phyloP scores from a whole-genome alignment of 441 rosid species.

The Aleurites moluccanus region DNA sequence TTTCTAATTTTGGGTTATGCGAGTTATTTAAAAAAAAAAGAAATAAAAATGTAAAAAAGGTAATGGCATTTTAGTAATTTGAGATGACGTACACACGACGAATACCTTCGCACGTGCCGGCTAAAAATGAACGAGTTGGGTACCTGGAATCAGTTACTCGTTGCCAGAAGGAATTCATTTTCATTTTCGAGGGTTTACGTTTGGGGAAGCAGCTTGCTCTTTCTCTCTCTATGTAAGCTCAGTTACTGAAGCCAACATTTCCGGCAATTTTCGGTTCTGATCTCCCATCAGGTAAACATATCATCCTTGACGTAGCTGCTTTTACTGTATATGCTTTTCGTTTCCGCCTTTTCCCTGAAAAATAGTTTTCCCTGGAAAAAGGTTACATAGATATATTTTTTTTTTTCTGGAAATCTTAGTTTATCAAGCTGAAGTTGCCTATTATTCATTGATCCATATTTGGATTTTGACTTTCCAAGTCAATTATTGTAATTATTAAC shows the following conservation, averaged over 20 bases:
- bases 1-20: too few relatives aligned
- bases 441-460: background rate
- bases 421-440: background rate
- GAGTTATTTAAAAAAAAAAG: too few relatives aligned
- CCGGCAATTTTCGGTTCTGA: conserved; percentile 14
- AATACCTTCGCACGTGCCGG: too few relatives aligned
- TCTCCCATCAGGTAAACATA: conserved; percentile 30
- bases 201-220: too few relatives aligned
- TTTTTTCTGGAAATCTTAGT: background rate
- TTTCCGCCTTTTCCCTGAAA: background rate
- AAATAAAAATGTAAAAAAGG: too few relatives aligned
- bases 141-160: too few relatives aligned
- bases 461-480: background rate
- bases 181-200: conserved; percentile 4
- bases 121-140: too few relatives aligned
- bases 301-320: too few relatives aligned
- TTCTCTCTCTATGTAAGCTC: conserved; percentile 12
- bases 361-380: background rate
- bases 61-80: too few relatives aligned
- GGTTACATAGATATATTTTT: too few relatives aligned
- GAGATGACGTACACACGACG: too few relatives aligned
- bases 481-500: background rate
- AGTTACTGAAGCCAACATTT: conserved; percentile 5
- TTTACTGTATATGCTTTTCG: background rate
- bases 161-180: background rate